Evolutionary conservation across 2,329 filamentous ascomycete genomes (phyloP).

Genomic region (Aspergillus chevalieri): DNA sequence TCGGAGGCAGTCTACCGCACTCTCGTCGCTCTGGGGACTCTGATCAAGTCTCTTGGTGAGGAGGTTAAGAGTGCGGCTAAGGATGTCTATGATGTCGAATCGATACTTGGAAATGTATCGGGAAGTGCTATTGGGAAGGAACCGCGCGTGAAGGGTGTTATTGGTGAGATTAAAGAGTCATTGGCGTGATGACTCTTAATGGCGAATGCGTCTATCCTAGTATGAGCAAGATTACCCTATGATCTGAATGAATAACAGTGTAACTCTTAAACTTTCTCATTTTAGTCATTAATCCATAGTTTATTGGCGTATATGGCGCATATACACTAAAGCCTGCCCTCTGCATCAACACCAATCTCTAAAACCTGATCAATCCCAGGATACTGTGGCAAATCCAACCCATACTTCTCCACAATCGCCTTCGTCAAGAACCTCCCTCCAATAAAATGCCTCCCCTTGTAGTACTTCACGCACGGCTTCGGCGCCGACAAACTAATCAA

Average conservation of each 20-base stretch:
- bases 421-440: slow-evolving; percentile 83
- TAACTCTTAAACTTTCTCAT: background rate
- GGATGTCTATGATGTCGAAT: slow-evolving; percentile 50
- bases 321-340: slow-evolving; percentile 27
- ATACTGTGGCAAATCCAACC: slow-evolving; percentile 75
- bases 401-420: slow-evolving; percentile 75
- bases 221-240: background rate
- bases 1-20: slow-evolving; percentile 77
- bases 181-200: slow-evolving; percentile 10
- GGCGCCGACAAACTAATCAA: slow-evolving; percentile 88
- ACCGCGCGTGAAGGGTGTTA: slow-evolving; percentile 54
- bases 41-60: slow-evolving; percentile 55
- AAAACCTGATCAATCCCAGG: slow-evolving; percentile 82
- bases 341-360: slow-evolving; percentile 54
- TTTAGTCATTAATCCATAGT: background rate
- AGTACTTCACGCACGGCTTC: slow-evolving; percentile 80
- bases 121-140: slow-evolving; percentile 49
- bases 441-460: slow-evolving; percentile 82
- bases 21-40: slow-evolving; percentile 75
- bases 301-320: background rate
- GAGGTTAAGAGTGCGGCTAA: slow-evolving; percentile 54
- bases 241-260: background rate
- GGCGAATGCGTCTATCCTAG: slow-evolving; percentile 9
- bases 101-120: slow-evolving; percentile 43
- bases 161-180: slow-evolving; percentile 53